Evolutionary conservation across 495 filamentous ascomycete genomes (phyloP), one percentile per base, ranked within the genome.

Genomic region (Podospora pseudoanserina): DNA sequence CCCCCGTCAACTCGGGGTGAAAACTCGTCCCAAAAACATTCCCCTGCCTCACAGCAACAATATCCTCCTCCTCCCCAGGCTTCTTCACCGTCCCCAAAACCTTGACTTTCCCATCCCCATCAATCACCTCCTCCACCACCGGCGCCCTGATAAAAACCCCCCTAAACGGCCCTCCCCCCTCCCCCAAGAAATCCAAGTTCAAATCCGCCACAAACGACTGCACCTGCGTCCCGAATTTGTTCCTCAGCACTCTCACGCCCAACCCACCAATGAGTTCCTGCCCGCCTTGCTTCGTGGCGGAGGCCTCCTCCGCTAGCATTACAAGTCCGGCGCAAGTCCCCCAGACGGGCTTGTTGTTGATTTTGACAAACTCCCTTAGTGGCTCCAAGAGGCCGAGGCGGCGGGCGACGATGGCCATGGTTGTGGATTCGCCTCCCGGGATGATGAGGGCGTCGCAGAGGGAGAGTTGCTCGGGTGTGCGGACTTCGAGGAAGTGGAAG

Each of bases 1-100:
- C 95, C 26, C 87, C 88, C 26, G 94, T 99, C 74, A 99, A 78
- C 77, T 99, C 96, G 0, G 96, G 95, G 74, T 99, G 96, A 75
- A 98, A 99, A 75, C 93, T 97, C 6, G 93, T 98, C 5, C 93
- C 96, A 68, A 99, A 93, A 1, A 97, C 92, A 80, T 98, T 97
- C 15, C 92, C 91, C 79, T 98, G 94, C 67, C 86, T 84, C 58
- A 99, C 92, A 7, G 95, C 95, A 60, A 99, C 87, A 59, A 99
- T 93, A 73, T 96, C 92, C 16, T 88, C 91, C n/a, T 83, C 82
- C 70, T 83, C 83, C 9, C 80, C 75, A 19, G 55, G n/a, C n/a
- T 58, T 54, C 23, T 60, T 49, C n/a, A 88, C 77, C 26, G 77
- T 81, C 0, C 83, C 88, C 71, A 92, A 73, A 15, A 91, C 74